Conservation (phyloP, 2,329 filamentous ascomycete species). For the Monosporascus sp. region DNA sequence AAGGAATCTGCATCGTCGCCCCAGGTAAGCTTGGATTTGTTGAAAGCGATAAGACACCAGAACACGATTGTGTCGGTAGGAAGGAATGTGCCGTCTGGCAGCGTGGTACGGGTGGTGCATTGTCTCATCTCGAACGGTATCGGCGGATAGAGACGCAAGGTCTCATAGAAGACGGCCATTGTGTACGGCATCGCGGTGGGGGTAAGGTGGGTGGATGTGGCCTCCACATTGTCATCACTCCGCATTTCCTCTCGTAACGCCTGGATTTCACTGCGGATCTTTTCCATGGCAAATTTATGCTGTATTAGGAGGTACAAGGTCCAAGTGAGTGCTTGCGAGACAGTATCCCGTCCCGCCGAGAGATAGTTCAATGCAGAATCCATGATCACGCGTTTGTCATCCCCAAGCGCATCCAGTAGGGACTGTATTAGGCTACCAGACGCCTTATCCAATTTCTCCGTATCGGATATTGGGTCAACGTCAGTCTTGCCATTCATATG, state of each 20-base stretch:
- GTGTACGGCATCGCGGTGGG: constrained; percentile 47
- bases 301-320: constrained; percentile 55
- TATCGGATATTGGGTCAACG: constrained; percentile 1
- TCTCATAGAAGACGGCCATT: constrained; percentile 58
- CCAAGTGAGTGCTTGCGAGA: constrained; percentile 61
- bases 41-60: constrained; percentile 62
- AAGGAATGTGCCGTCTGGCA: constrained; percentile 57
- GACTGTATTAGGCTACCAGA: constrained; percentile 57
- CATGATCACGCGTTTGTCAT: constrained; percentile 48
- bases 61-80: constrained; percentile 49
- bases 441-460: constrained; percentile 32
- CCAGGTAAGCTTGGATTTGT: constrained; percentile 51
- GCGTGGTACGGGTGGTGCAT: constrained; percentile 41
- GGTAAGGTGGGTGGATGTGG: constrained; percentile 31
- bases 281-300: constrained; percentile 35
- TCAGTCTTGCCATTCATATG: constrained; percentile 15
- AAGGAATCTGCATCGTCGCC: constrained; percentile 52
- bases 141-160: constrained; percentile 56
- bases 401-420: constrained; percentile 49
- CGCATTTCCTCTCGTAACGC: constrained; percentile 13
- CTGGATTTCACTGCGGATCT: constrained; percentile 39
- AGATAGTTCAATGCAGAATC: constrained; percentile 63
- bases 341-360: constrained; percentile 59
- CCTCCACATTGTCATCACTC: constrained; percentile 1
- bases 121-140: constrained; percentile 64